Evolutionary conservation across 1,284 basidiomycete species (phyloP), one percentile per base, ranked within the genome.

Genomic region (Hymenochaete sp.): DNA sequence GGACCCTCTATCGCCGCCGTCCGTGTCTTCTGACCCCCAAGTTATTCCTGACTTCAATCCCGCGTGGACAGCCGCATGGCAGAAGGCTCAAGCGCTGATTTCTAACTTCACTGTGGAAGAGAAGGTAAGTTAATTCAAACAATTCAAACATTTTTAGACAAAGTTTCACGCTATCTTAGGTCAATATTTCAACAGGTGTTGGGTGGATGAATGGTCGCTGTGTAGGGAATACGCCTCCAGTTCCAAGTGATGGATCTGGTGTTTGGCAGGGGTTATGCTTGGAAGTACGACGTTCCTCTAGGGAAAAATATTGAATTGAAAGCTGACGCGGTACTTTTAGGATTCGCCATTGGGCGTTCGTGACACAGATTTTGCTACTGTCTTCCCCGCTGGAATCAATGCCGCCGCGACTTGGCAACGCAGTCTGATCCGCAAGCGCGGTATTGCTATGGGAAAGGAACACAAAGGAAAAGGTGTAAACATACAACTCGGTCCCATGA

Each of bases 401-500:
- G 64, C 71, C 3, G 77, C 74, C 6, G 61, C 73, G 7, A 79
- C 73, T 60, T 79, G 73, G 66, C 80, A 78, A 52, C 74, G 76
- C 14, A 61, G 62, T 3, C 63, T 92, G 28, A 79, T 91, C 37
- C 81, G 84, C 49, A 60, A 68, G 14, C 78, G 90, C 25, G 89
- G 86, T 13, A 55, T 74, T 8, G 81, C 75, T 43, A 81, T 93
- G 75, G 90, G 87, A 25, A 58, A 68, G 37, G 90, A 95, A 63
- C 79, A 82, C 63, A 71, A 73, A 27, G 48, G 47, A 27, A 91
- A 93, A 59, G 91, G 91, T 35, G 80, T 83, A 47, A 75, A 93
- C 56, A 70, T 82, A 38, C 76, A 75, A 5, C 67, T 82, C 21
- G 75, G 77, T 2, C 70, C 75, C 0, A 70, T 65, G 77, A 83